Base-by-base conservation (phyloP, 352 stramenopile species). In the Phytophthora litchii region DNA sequence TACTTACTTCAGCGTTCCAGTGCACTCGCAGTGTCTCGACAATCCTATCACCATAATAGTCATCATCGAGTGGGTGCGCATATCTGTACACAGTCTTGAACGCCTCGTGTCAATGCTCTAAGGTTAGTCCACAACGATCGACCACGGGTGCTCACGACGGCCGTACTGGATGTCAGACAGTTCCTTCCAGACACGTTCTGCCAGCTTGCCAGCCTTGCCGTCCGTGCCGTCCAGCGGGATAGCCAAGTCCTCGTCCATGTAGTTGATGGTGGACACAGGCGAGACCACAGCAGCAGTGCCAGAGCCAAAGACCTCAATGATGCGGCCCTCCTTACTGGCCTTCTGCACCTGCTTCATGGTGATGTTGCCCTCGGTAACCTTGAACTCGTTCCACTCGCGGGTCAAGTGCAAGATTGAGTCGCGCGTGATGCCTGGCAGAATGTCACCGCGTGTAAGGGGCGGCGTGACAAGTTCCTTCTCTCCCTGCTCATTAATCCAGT, bases 361-460 rank as follows among this genome's bases (percentile, higher is more conserved):
- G 42, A 98, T 87, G 61, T 92, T 91, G 34, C 81, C 76, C 76
- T 99, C 97, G 5, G 78, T 86, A 23, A 99, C 96, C 54, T 98
- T 95, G 71, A 97, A 97, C 59, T 96, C 89, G 54, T 87, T 83
- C 94, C 94, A 98, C 54, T 83, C 75, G 43, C 82, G 77, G 6
- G 92, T 81, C 16, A 99, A 76, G 41, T 96, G 78, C 48, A 99
- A 69, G 60, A 99, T 97, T 46, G 89, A 98, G 64, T 97, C 83
- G 37, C 97, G 80, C 8, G 97, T 99, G 25, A 99, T 97, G 25
- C 97, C 97, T 4, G 97, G 95, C 12, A 99, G 77, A 56, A 99
- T 99, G 69, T 99, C 95, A 12, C 96, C 96, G 36, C 90, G 78
- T 19, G 88, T 78, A 19, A 99, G 86, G 16, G 97, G 94, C 13